Evolutionary conservation across 345 rosid species (phyloP).

Genomic region (Eucalyptus caleyi): DNA sequence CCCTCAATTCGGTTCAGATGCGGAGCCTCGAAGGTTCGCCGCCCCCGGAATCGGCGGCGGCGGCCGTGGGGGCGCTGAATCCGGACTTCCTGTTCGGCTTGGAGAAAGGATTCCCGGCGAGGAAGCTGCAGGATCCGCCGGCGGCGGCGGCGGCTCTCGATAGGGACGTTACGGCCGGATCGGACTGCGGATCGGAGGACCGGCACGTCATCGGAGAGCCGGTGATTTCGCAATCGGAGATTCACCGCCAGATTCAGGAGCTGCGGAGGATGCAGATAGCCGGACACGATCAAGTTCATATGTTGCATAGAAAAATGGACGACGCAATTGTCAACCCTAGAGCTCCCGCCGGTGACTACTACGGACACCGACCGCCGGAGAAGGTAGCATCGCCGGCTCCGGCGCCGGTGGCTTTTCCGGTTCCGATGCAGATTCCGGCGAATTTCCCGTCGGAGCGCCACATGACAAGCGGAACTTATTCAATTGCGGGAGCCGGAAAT

Average conservation of each 20-base stretch:
- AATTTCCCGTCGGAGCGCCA: conserved; percentile 20
- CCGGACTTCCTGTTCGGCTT: conserved; percentile 41
- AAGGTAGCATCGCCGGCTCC: conserved; percentile 3
- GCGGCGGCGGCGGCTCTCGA: conserved; percentile 1
- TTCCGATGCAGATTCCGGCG: conserved; percentile 23
- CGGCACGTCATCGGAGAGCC: conserved; percentile 12
- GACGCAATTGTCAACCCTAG: conserved; percentile 1
- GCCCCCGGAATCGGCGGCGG: conserved; percentile 5
- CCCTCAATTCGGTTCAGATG: conserved; percentile 31
- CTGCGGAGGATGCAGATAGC: conserved; percentile 24
- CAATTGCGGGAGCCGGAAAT: background rate
- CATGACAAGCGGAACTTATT: conserved; percentile 5
- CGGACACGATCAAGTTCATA: background rate
- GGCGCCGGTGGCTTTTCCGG: conserved; percentile 6
- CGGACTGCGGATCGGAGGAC: conserved; percentile 38
- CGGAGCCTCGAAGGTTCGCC: conserved; percentile 25
- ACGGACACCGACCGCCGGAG: conserved; percentile 4
- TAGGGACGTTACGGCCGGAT: conserved; percentile 18
- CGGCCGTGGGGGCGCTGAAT: conserved; percentile 4
- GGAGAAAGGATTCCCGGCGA: conserved; percentile 25
- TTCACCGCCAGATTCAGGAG: conserved; percentile 30
- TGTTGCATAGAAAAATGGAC: conserved; percentile 7
- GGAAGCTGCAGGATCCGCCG: background rate
- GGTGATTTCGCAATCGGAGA: conserved; percentile 8
- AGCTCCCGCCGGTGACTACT: conserved; percentile 4